These are phyloP conservation scores for Sarocladium oryzae DNA, from an alignment of 2,329 filamentous ascomycete species.

Conservation along the genomic window DNA sequence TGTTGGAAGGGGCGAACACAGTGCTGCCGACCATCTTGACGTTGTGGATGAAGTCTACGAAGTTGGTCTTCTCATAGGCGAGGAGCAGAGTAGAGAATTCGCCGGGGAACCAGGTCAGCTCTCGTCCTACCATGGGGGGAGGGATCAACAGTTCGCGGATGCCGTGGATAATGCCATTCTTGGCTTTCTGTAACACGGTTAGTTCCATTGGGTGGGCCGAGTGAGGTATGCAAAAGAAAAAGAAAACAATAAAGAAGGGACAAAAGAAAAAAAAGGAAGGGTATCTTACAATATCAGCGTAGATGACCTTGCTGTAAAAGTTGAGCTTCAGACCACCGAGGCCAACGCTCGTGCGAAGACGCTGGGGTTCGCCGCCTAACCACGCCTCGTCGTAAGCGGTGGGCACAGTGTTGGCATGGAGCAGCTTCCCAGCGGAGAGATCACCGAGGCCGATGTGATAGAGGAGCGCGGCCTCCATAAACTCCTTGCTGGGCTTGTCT, in stretches of 20 bases:
- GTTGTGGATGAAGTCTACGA: constrained; percentile 54
- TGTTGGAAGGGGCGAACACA: constrained; percentile 75
- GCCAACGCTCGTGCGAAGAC: constrained; percentile 61
- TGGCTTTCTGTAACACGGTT: constrained; percentile 47
- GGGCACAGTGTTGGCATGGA: constrained; percentile 67
- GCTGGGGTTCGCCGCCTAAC: constrained; percentile 62
- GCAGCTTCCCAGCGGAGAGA: constrained; percentile 60
- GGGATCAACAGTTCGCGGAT: constrained; percentile 71
- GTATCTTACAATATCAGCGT: constrained; percentile 58
- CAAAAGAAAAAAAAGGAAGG: too few species aligned
- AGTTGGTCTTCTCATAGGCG: constrained; percentile 66
- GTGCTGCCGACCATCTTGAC: constrained; percentile 57
- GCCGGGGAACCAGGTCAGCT: constrained; percentile 59
- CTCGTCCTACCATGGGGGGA: constrained; percentile 53
- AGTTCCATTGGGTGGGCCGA: not conserved
- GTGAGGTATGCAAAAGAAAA: too few species aligned
- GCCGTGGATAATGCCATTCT: constrained; percentile 76
- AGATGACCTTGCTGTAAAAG: constrained; percentile 66
- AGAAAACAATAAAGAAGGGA: too few species aligned
- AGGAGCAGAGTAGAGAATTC: constrained; percentile 75
- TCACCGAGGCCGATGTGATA: constrained; percentile 70
- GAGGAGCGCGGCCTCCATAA: constrained; percentile 59
- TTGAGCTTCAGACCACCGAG: constrained; percentile 64
- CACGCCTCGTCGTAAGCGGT: constrained; percentile 53
- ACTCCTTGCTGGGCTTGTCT: constrained; percentile 61